phyloP scores from a whole-genome alignment of 1,284 basidiomycete species.

The Pyrrhoderma lamaoense region DNA sequence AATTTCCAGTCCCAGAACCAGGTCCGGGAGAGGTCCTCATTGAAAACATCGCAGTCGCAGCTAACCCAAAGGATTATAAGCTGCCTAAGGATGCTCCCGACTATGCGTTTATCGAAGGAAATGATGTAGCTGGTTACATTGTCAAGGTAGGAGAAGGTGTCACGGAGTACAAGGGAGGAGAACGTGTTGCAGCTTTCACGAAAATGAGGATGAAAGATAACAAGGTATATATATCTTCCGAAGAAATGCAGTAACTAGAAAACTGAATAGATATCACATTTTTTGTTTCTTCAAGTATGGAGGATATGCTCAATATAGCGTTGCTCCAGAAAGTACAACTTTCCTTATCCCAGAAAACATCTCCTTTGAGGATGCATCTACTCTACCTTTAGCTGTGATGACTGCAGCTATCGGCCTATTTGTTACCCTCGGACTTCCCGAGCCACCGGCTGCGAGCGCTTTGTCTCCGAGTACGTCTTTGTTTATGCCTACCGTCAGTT shows the following conservation, averaged over 20 bases:
- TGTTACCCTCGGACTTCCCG: slow-evolving; percentile 21
- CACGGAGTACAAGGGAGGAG: slow-evolving; percentile 17
- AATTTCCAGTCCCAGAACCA: slow-evolving; percentile 16
- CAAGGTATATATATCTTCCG: slow-evolving; percentile 2
- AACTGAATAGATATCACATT: not conserved
- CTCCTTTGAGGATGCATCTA: slow-evolving; percentile 28
- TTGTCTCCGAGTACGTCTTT: not conserved
- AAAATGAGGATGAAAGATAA: slow-evolving; percentile 17
- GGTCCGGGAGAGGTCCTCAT: slow-evolving; percentile 26
- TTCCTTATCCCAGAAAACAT: slow-evolving; percentile 4
- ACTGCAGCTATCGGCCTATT: slow-evolving; percentile 30
- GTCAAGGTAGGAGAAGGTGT: slow-evolving; percentile 18
- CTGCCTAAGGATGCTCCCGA: not conserved
- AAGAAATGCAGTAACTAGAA: not conserved
- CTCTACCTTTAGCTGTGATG: slow-evolving; percentile 27
- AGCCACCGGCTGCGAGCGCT: slow-evolving; percentile 11
- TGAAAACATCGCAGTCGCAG: slow-evolving; percentile 27
- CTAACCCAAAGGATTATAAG: slow-evolving; percentile 30
- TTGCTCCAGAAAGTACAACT: slow-evolving; percentile 11
- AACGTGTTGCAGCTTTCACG: slow-evolving; percentile 24
- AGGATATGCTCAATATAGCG: slow-evolving; percentile 14
- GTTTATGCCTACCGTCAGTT: not conserved
- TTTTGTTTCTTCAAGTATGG: slow-evolving; percentile 9
- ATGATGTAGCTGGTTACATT: slow-evolving; percentile 19
- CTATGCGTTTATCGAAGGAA: slow-evolving; percentile 19